A percentile compares a stretch with the other conserved stretches of the same genome.
Conservation (phyloP, 345 rosid species). For the Anastatica hierochuntica region DNA sequence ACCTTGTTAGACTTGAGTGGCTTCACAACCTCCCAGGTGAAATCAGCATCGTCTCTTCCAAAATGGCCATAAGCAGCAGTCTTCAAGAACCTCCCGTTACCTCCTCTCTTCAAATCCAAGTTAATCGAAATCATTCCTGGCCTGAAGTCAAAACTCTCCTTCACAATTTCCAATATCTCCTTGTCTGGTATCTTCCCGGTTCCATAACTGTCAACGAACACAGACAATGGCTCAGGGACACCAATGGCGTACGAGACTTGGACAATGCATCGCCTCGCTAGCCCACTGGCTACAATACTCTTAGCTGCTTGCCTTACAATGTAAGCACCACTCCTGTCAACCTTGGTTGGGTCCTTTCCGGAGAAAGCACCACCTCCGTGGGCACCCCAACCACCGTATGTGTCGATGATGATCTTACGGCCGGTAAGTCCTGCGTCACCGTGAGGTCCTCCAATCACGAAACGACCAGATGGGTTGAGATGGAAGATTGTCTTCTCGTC, state of each 20-base stretch:
- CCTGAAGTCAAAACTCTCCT: conserved; percentile 33
- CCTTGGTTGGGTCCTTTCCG: conserved; percentile 70
- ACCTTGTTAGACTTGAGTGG: conserved; percentile 32
- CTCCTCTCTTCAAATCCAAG: conserved; percentile 36
- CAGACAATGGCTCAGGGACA: conserved; percentile 36
- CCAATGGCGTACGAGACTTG: conserved; percentile 34
- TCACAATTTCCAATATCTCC: conserved; percentile 32
- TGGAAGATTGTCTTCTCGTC: conserved; percentile 83
- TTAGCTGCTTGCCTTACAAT: conserved; percentile 45
- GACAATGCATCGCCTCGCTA: conserved; percentile 28
- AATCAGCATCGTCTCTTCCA: conserved; percentile 35
- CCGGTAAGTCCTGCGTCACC: conserved; percentile 85
- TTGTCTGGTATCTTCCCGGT: conserved; percentile 31
- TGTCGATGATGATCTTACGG: conserved; percentile 72
- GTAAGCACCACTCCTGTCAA: conserved; percentile 74
- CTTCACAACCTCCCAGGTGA: conserved; percentile 38
- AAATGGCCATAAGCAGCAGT: conserved; percentile 35
- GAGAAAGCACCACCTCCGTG: conserved; percentile 86
- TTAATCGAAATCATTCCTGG: conserved; percentile 33
- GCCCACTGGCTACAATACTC: conserved; percentile 32
- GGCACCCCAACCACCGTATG: conserved; percentile 77
- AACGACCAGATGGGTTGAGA: conserved; percentile 74
- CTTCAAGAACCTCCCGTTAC: conserved; percentile 38
- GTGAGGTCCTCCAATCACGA: conserved; percentile 73
- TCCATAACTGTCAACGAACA: conserved; percentile 30